phyloP scores from a whole-genome alignment of 2,329 filamentous ascomycete species.

The Aspergillus hortae region DNA sequence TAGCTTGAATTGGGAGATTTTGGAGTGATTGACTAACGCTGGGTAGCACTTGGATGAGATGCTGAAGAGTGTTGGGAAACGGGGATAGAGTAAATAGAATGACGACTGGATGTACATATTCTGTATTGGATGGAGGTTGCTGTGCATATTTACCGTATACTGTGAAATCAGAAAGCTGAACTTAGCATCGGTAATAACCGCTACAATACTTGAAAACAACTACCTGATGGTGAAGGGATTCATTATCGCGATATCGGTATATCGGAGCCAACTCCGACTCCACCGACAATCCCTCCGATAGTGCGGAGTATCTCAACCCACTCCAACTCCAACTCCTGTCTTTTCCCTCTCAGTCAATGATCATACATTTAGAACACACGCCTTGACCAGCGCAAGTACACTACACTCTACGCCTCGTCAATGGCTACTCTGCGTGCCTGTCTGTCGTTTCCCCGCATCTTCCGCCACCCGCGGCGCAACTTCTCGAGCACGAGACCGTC shows the following conservation, averaged over 20 bases:
- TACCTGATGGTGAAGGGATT: neutral
- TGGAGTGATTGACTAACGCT: conserved; percentile 11
- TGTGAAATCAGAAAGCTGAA: too few species aligned
- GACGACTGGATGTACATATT: neutral
- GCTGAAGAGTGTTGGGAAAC: conserved; percentile 34
- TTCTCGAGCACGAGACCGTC: conserved; percentile 44
- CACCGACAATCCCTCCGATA: neutral
- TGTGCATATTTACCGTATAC: too few species aligned
- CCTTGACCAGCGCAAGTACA: too few species aligned
- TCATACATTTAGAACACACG: too few species aligned
- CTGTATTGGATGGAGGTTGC: neutral
- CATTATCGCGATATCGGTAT: neutral
- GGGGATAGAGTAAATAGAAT: conserved; percentile 12
- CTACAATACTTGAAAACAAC: too few species aligned
- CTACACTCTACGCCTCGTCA: neutral
- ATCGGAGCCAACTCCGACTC: neutral
- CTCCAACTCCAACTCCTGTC: too few species aligned
- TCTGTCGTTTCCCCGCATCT: conserved; percentile 9
- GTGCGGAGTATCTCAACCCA: too few species aligned
- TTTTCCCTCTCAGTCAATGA: too few species aligned
- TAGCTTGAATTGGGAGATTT: neutral
- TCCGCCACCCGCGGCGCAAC: conserved; percentile 15
- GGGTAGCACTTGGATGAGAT: conserved; percentile 39
- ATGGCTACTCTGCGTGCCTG: conserved; percentile 15
- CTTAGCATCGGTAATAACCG: too few species aligned